phyloP scores from a whole-genome alignment of 202 grass and related monocot species.

The Panicum virgatum region DNA sequence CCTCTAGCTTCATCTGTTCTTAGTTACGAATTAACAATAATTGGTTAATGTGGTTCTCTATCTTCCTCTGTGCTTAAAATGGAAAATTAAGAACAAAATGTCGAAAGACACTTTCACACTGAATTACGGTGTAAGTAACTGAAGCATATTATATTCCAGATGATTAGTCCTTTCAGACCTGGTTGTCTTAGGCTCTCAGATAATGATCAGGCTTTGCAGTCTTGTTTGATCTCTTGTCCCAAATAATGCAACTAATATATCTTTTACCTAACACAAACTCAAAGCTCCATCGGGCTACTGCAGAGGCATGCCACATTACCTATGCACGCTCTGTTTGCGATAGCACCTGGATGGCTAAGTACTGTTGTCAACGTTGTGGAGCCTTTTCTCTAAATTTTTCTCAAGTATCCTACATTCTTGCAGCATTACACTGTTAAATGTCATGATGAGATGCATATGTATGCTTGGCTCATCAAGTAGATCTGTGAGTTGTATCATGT shows the following conservation, averaged over 20 bases:
- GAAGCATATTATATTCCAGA: neutral
- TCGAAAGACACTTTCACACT: neutral
- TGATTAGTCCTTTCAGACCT: neutral
- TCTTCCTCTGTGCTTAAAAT: neutral
- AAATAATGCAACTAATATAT: neutral
- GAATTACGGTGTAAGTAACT: neutral
- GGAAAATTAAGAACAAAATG: neutral
- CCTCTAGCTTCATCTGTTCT: neutral
- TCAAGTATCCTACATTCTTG: neutral
- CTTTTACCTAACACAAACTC: neutral
- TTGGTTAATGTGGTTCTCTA: neutral
- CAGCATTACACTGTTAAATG: neutral
- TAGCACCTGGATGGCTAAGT: no score
- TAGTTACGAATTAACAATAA: neutral
- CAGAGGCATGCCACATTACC: neutral
- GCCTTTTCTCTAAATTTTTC: neutral
- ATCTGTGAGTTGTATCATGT: neutral
- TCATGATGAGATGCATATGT: no score
- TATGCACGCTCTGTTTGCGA: neutral
- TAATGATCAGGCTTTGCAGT: neutral
- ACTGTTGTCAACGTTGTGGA: neutral
- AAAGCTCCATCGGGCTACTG: neutral
- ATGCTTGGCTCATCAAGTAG: neutral
- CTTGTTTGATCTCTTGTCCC: neutral
- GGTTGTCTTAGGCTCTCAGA: neutral